Evolutionary conservation across 768 basidiomycete species (phyloP).

Genomic region (Harrya chromipes): DNA sequence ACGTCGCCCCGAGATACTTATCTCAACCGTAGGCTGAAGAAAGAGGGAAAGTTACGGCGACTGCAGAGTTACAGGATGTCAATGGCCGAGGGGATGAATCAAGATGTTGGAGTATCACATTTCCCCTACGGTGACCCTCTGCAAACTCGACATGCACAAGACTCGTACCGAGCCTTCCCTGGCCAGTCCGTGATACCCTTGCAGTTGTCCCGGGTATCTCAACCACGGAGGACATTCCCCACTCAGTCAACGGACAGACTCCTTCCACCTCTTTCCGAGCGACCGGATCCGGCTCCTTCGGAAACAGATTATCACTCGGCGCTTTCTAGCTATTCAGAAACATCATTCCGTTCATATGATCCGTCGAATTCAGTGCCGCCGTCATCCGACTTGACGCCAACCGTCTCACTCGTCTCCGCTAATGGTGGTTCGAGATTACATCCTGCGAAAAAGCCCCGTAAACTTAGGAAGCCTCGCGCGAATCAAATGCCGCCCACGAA

Average conservation of each 20-base stretch:
- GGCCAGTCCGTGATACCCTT: background rate
- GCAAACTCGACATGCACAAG: background rate
- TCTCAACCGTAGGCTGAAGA: slow-evolving; percentile 51
- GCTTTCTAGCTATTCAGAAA: slow-evolving; percentile 7
- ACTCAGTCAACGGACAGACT: slow-evolving; percentile 22
- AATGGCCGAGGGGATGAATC: slow-evolving; percentile 6
- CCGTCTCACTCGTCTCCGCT: slow-evolving; percentile 1
- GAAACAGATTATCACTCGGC: slow-evolving; percentile 13
- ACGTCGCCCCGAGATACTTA: slow-evolving; percentile 53
- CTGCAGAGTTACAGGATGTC: slow-evolving; percentile 38
- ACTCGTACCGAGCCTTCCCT: background rate
- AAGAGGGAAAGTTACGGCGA: slow-evolving; percentile 60
- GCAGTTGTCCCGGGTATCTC: background rate
- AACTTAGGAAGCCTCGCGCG: background rate
- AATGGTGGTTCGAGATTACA: background rate
- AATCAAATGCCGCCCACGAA: background rate
- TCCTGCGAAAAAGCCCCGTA: background rate
- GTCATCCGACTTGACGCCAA: slow-evolving; percentile 1
- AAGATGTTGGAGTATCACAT: slow-evolving; percentile 7
- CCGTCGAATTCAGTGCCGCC: background rate
- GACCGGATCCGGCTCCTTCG: slow-evolving; percentile 8
- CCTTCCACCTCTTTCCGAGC: slow-evolving; percentile 20
- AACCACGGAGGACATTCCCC: slow-evolving; percentile 3
- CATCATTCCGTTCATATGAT: slow-evolving; percentile 2
- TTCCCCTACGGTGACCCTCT: background rate